Evolutionary conservation across 108 stramenopile genomes (phyloP).

Genomic region (Mayamaea pseudoterrestris): DNA sequence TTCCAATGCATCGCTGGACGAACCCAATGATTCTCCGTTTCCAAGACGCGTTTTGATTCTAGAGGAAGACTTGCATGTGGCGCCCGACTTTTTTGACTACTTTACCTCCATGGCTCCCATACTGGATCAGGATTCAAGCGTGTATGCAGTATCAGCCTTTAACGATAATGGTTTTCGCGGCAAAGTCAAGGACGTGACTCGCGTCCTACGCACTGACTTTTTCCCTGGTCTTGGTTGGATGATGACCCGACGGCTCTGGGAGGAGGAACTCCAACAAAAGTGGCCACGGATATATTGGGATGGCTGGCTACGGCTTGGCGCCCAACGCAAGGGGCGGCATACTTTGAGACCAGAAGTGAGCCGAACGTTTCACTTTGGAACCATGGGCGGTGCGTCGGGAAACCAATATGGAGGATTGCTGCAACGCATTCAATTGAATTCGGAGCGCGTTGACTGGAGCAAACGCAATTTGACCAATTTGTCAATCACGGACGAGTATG

Average conservation of each 20-base stretch:
- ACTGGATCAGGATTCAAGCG: slow-evolving; percentile 54
- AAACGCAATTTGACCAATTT: slow-evolving; percentile 52
- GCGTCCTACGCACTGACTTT: slow-evolving; percentile 79
- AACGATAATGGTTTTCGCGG: slow-evolving; percentile 83
- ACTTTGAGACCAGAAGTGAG: slow-evolving; percentile 75
- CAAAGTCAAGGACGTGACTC: slow-evolving; percentile 28
- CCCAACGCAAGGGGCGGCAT: slow-evolving; percentile 62
- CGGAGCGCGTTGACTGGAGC: slow-evolving; percentile 47
- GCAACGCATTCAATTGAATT: slow-evolving; percentile 41
- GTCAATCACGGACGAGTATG: slow-evolving; percentile 17
- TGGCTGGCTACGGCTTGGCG: slow-evolving; percentile 88
- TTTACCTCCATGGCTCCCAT: slow-evolving; percentile 71
- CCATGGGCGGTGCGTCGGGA: slow-evolving; percentile 44
- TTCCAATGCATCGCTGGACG: slow-evolving; percentile 15
- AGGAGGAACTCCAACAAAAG: slow-evolving; percentile 38
- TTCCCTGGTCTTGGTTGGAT: slow-evolving; percentile 96
- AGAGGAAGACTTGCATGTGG: slow-evolving; percentile 86
- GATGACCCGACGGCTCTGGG: slow-evolving; percentile 77
- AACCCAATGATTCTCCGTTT: slow-evolving; percentile 6
- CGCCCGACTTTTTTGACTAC: slow-evolving; percentile 85
- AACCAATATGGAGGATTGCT: slow-evolving; percentile 40
- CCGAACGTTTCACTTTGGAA: slow-evolving; percentile 82
- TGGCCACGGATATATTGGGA: slow-evolving; percentile 86
- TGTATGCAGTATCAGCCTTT: slow-evolving; percentile 85
- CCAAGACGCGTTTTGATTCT: slow-evolving; percentile 69